Percentiles rank a stretch among this genome's conserved stretches.
These are phyloP conservation scores for Phytopythium chamaehyphon DNA, from an alignment of 352 stramenopile species.

Conservation along the genomic window DNA sequence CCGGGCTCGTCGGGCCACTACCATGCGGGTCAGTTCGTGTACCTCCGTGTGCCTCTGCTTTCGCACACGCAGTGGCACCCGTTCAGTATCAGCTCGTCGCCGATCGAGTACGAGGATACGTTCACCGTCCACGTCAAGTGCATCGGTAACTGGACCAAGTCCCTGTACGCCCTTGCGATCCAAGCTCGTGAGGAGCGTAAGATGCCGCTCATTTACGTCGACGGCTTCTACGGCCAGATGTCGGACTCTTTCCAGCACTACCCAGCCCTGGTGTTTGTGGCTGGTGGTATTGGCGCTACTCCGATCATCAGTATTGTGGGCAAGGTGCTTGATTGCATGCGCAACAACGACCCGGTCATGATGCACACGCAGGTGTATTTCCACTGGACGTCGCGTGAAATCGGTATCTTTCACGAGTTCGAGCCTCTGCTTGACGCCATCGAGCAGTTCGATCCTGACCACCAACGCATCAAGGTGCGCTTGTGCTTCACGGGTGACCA, in stretches of 20 bases:
- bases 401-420: constrained; percentile 84
- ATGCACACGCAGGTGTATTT: constrained; percentile 75
- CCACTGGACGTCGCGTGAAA: constrained; percentile 81
- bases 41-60: constrained; percentile 66
- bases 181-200: constrained; percentile 74
- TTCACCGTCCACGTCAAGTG: constrained; percentile 83
- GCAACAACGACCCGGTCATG: constrained; percentile 72
- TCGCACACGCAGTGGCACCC: constrained; percentile 79
- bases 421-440: constrained; percentile 76
- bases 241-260: constrained; percentile 83
- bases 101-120: constrained; percentile 80
- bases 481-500: constrained; percentile 81
- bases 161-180: constrained; percentile 69
- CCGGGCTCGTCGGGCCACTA: constrained; percentile 75
- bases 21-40: constrained; percentile 79
- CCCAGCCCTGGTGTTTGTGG: constrained; percentile 70
- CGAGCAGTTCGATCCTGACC: constrained; percentile 67
- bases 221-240: constrained; percentile 83
- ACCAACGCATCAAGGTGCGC: constrained; percentile 60
- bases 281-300: constrained; percentile 85
- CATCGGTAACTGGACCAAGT: constrained; percentile 74
- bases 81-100: constrained; percentile 84
- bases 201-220: constrained; percentile 78
- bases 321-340: constrained; percentile 80
- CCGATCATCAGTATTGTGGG: constrained; percentile 87